Base-by-base conservation (phyloP, 768 basidiomycete species). In the Rhizopogon vulgaris region DNA sequence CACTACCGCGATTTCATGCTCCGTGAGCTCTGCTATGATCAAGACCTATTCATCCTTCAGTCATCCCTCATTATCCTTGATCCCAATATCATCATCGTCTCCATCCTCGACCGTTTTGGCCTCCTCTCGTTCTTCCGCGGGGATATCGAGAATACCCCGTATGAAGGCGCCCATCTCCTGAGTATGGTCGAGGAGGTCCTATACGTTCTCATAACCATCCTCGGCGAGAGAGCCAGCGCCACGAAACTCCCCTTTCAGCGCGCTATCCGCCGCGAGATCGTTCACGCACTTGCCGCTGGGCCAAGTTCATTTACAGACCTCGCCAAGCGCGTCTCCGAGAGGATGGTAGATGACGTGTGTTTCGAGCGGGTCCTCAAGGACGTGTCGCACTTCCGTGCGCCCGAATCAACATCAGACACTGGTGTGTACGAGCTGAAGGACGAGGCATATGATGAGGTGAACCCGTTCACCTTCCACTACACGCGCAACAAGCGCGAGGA, bases 1-100 rank as follows among this genome's bases (percentile, higher is more conserved):
- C 95, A 98, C 65, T 99, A 99, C 66, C 87, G 94, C 25, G 95
- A 98, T 65, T 93, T 92, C 68, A 87, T 90, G 80, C 82, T 97
- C 24, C 86, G 95, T 17, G 96, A 99, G 66, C 77, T 93, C 6
- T 96, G 95, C 61, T 94, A 95, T 63, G 96, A 99, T 66, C 94
- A 97, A 66, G 96, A 93, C 58, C 74, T 96, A 15, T 94, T 85
- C 74, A 80, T 95, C 54, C 77, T 98, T 3, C 94, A 98, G 69
- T 83, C 85, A 0, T 85, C 87, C 0, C 79, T 98, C 47, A 78
- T 88, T 61, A 74, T 88, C 39, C 75, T 94, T 45, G 84, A 87
- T 38, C 90, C 92, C 3, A 78, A 88, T 59, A 74, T 80, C 22
- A 82, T 96, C 62, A 73, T 97, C 53, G 83, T 92, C 60, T 83